Conservation (phyloP, 495 filamentous ascomycete species). For the Penicillium robsamsonii region DNA sequence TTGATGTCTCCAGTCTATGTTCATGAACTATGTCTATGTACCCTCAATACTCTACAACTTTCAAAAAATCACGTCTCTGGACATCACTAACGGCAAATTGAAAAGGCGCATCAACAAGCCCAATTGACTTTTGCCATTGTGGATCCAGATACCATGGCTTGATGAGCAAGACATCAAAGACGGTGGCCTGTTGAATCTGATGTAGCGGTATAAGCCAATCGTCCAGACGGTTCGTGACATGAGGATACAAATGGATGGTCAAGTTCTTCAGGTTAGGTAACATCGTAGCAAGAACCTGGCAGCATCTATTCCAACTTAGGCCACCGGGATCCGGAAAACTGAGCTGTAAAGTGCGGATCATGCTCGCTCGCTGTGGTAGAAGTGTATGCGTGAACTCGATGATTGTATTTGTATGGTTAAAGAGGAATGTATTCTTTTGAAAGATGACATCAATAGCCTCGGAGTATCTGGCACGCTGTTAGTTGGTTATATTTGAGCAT, state of each 20-base stretch:
- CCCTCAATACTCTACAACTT: not conserved
- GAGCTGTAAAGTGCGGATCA: constrained; percentile 3
- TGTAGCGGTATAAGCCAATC: not conserved
- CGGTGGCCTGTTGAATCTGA: not conserved
- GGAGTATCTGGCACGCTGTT: not conserved
- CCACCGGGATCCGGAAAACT: not conserved
- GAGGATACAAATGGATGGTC: constrained; percentile 2
- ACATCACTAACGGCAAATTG: not conserved
- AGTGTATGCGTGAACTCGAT: not conserved
- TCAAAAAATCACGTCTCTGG: not conserved
- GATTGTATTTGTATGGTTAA: not conserved
- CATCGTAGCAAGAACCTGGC: not conserved
- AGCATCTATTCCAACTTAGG: not conserved
- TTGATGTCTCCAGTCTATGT: not conserved
- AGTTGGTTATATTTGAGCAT: not conserved
- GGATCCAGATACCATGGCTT: not conserved
- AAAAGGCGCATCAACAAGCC: constrained; percentile 1
- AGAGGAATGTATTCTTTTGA: not conserved
- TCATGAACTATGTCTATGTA: not conserved
- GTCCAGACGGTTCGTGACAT: not conserved
- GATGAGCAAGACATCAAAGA: not conserved
- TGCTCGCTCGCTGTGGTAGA: not conserved
- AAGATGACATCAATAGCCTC: not conserved
- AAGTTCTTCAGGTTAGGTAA: not conserved
- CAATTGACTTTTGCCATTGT: not conserved